A percentile compares a stretch with the other conserved stretches of the same genome.
Conservation (phyloP, 805 yeast genomes). For the Myxozyma vanderwaltii region DNA sequence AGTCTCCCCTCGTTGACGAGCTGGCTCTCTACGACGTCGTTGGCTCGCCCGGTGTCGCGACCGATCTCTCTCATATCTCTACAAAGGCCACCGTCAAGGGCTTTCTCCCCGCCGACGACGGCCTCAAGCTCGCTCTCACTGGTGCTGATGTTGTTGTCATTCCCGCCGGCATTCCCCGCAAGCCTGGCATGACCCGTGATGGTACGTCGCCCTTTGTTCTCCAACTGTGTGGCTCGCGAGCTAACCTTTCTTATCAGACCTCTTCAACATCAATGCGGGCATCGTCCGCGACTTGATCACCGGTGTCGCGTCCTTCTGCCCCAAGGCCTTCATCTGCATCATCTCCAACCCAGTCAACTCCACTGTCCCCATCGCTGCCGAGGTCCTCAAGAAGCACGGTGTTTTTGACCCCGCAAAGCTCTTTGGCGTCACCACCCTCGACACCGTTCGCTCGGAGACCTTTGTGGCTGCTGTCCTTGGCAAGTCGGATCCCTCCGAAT, state of each 20-base stretch:
- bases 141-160: slow-evolving; percentile 85
- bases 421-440: slow-evolving; percentile 88
- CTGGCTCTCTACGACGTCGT: slow-evolving; percentile 84
- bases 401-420: slow-evolving; percentile 70
- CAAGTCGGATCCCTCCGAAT: slow-evolving; percentile 50
- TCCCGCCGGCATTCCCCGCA: slow-evolving; percentile 92
- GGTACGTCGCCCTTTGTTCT: too few species aligned
- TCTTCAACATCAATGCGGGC: slow-evolving; percentile 79
- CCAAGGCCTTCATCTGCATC: slow-evolving; percentile 74
- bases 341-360: slow-evolving; percentile 95
- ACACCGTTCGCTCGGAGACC: slow-evolving; percentile 83
- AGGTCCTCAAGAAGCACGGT: slow-evolving; percentile 67
- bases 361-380: slow-evolving; percentile 85
- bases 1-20: slow-evolving; percentile 59
- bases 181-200: slow-evolving; percentile 94
- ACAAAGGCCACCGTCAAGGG: slow-evolving; percentile 63
- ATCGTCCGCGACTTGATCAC: slow-evolving; percentile 74
- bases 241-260: slow-evolving; percentile 40
- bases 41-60: slow-evolving; percentile 81
- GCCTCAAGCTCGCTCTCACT: slow-evolving; percentile 66
- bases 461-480: slow-evolving; percentile 63
- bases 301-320: slow-evolving; percentile 71
- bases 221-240: too few species aligned
- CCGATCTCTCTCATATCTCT: slow-evolving; percentile 82
- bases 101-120: slow-evolving; percentile 63